Evolutionary conservation across 805 yeast species (phyloP), one percentile per base, ranked within the genome.

Genomic region (Cyberlindnera bimundalis): DNA sequence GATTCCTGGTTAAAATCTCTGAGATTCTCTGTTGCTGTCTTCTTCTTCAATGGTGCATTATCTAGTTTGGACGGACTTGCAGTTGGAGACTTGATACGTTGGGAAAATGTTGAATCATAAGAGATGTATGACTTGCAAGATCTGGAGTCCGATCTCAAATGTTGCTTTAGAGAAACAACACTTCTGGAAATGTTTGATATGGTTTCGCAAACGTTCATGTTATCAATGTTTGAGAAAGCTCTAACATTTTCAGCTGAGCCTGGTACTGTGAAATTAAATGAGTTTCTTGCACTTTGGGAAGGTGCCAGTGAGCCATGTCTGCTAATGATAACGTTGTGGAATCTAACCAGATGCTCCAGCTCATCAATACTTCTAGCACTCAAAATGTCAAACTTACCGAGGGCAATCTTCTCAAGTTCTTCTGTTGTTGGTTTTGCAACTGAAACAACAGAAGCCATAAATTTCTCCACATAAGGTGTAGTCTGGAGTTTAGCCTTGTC

Each of bases 361-460:
- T 84, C 90, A 49, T 79, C 83, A 20, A 82, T 71, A 3, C 84
- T 78, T 55, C 88, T 67, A 3, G 87, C 87, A 58, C 87, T 78
- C 42, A 84, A 60, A 8, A 81, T 64, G 59, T 84, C 91, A 43
- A 78, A 70, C 48, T 78, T 72, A 1, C 53, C 58, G 30, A 56
- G 53, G 1, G 65, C 66, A 43, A 69, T 59, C 17, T 53, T 60
- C 29, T 66, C 66, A 44, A 69, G 53, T 21, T 59, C 60, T n/a
- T 58, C 57, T 26, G 58, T 46, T 19, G 51, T 48, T 26, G 48
- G 33, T 27, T 50, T 52, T 11, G 60, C 53, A 16, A 56, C 44
- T 2, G 60, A 54, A 2, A 56, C 61, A 13, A 57, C 61, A 19
- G 54, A 51, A 11, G 42, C 42, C 52, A 57, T 45, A 17, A 57